phyloP scores from a whole-genome alignment of 208 protist species.

The Acanthamoeba polyphaga region DNA sequence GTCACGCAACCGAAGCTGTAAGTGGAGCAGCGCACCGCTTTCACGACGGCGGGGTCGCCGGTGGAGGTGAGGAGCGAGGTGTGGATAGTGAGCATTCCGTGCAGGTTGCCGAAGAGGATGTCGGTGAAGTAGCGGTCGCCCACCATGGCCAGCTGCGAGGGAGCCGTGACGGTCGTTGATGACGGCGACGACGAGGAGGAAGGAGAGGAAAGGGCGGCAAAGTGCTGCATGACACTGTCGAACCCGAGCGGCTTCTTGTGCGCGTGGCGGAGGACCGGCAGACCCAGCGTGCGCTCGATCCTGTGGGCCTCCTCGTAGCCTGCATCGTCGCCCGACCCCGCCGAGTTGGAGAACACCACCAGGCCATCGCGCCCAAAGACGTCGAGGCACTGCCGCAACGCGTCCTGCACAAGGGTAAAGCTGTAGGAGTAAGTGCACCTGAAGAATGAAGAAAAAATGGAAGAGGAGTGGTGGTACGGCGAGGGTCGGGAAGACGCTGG shows the following conservation, averaged over 20 bases:
- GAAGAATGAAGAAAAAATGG: not conserved
- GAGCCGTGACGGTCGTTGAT: not conserved
- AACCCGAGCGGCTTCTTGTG: slow-evolving; percentile 84
- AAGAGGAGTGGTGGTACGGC: not conserved
- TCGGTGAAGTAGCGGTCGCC: slow-evolving; percentile 84
- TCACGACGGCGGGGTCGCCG: slow-evolving; percentile 79
- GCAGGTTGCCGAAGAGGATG: slow-evolving; percentile 84
- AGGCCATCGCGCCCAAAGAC: slow-evolving; percentile 78
- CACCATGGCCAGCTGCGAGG: slow-evolving; percentile 77
- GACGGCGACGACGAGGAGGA: not conserved
- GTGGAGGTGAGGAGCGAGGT: slow-evolving; percentile 74
- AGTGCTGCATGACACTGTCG: slow-evolving; percentile 76
- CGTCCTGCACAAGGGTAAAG: not conserved
- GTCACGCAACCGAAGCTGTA: not conserved
- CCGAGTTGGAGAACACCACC: slow-evolving; percentile 82
- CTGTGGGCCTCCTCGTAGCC: slow-evolving; percentile 52
- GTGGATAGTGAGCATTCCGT: slow-evolving; percentile 85
- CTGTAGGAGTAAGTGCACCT: no score
- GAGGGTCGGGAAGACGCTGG: slow-evolving; percentile 43
- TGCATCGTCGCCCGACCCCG: slow-evolving; percentile 81
- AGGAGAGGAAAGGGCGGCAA: not conserved
- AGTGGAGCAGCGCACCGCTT: slow-evolving; percentile 35
- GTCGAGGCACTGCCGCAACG: slow-evolving; percentile 11
- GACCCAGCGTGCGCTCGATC: slow-evolving; percentile 64
- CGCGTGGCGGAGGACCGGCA: slow-evolving; percentile 76